A percentile compares a stretch with the other conserved stretches of the same genome.
These are phyloP conservation scores for Starmerella gropengiesseri DNA, from an alignment of 805 yeast genomes.

Conservation along the genomic window DNA sequence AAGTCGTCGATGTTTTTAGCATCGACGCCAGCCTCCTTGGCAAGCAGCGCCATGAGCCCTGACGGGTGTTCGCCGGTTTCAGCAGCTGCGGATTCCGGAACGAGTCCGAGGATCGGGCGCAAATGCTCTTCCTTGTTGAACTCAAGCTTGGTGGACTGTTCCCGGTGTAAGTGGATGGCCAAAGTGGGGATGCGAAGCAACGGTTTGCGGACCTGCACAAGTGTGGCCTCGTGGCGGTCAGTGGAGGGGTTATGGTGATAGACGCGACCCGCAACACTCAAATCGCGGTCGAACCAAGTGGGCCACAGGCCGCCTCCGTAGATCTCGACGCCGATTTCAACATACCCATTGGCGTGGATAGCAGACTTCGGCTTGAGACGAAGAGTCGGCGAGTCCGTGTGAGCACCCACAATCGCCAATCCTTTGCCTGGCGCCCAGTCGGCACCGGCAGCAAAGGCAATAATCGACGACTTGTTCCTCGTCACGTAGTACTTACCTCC, in stretches of 20 bases:
- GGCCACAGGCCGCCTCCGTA: slow-evolving; percentile 97
- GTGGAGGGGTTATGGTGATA: slow-evolving; percentile 45
- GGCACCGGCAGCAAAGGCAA: slow-evolving; percentile 76
- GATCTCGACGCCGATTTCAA: slow-evolving; percentile 76
- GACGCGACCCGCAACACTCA: slow-evolving; percentile 85
- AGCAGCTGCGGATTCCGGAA: slow-evolving; percentile 35
- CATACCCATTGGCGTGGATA: slow-evolving; percentile 53
- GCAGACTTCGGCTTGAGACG: slow-evolving; percentile 84
- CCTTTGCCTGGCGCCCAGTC: slow-evolving; percentile 69
- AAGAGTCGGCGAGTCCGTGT: slow-evolving; percentile 86
- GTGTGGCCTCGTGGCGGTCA: slow-evolving; percentile 38
- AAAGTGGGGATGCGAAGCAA: slow-evolving; percentile 83
- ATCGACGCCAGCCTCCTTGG: slow-evolving; percentile 46
- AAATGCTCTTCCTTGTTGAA: slow-evolving; percentile 82
- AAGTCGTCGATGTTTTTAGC: slow-evolving; percentile 69
- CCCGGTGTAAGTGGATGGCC: slow-evolving; percentile 83
- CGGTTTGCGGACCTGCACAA: slow-evolving; percentile 75
- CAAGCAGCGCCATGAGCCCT: slow-evolving; percentile 57
- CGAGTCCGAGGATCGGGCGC: slow-evolving; percentile 71
- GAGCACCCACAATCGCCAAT: slow-evolving; percentile 85
- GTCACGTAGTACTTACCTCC: slow-evolving; percentile 75
- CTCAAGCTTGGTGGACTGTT: slow-evolving; percentile 58
- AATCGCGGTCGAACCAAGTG: slow-evolving; percentile 93
- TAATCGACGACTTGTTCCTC: slow-evolving; percentile 76
- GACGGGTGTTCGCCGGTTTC: slow-evolving; percentile 64